phyloP scores from a whole-genome alignment of 345 rosid species.

The Eucalyptus pumila region DNA sequence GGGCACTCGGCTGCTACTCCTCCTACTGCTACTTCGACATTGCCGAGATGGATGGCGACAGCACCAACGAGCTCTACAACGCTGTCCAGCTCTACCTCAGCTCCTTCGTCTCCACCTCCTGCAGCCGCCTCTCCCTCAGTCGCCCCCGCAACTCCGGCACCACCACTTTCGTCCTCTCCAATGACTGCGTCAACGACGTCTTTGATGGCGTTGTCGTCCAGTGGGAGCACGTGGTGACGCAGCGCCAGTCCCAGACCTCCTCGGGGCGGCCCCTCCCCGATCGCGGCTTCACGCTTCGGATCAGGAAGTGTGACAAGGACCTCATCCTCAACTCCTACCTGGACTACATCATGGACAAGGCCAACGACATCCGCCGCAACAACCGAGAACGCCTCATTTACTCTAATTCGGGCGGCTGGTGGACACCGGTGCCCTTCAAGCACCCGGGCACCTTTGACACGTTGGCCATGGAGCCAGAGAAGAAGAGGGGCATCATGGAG shows the following conservation, averaged over 20 bases:
- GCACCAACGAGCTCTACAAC: background rate
- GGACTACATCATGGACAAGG: background rate
- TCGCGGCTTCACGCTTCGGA: background rate
- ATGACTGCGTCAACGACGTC: slow-evolving; percentile 62
- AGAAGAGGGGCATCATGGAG: slow-evolving; percentile 56
- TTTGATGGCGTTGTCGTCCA: slow-evolving; percentile 43
- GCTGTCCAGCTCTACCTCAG: background rate
- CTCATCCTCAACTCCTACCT: background rate
- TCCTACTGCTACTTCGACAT: background rate
- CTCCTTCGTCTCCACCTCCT: background rate
- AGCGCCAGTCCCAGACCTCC: background rate
- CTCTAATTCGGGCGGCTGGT: slow-evolving; percentile 81
- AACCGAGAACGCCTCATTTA: slow-evolving; percentile 68
- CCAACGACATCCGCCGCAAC: slow-evolving; percentile 2
- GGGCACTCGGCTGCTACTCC: background rate
- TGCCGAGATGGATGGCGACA: background rate
- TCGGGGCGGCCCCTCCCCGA: background rate
- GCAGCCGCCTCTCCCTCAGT: background rate
- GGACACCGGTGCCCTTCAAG: slow-evolving; percentile 93
- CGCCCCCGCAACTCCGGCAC: background rate
- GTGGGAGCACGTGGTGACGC: background rate
- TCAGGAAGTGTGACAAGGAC: background rate
- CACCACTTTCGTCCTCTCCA: slow-evolving; percentile 12
- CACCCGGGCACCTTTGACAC: slow-evolving; percentile 94
- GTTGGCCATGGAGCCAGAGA: slow-evolving; percentile 70